Percentiles rank a stretch among this genome's conserved stretches.
These are phyloP conservation scores for Dioscorea alata DNA, from an alignment of 106 monocot genomes.

Conservation along the genomic window DNA sequence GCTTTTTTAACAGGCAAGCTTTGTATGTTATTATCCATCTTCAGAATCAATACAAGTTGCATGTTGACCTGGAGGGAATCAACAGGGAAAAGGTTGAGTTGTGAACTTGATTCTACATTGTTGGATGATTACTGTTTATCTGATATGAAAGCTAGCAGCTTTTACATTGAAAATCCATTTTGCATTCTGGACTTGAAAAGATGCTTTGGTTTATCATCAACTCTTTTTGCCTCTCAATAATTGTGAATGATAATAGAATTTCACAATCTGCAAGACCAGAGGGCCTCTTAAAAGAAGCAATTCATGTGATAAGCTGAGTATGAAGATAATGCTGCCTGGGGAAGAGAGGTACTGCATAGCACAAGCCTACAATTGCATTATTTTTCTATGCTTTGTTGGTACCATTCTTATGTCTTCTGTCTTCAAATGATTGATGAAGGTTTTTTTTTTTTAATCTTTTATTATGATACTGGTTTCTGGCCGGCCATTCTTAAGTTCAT, in stretches of 20 bases:
- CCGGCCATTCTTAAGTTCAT: too few relatives aligned
- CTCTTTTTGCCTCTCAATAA: slow-evolving; percentile 12
- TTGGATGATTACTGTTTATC: background rate
- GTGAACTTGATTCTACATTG: slow-evolving; percentile 1
- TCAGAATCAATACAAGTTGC: background rate
- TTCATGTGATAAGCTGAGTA: slow-evolving; percentile 10
- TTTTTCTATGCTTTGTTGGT: too few relatives aligned
- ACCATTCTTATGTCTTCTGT: too few relatives aligned
- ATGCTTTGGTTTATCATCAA: slow-evolving; percentile 10
- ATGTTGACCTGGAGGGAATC: background rate
- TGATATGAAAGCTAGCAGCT: background rate
- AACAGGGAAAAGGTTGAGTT: background rate
- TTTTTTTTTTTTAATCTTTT: too few relatives aligned
- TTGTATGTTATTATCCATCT: slow-evolving; percentile 15
- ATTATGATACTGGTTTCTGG: too few relatives aligned
- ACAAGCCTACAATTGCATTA: too few relatives aligned
- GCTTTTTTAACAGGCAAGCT: slow-evolving; percentile 17
- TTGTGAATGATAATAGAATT: slow-evolving; percentile 1
- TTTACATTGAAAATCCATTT: slow-evolving; percentile 12
- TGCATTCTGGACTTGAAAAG: slow-evolving; percentile 7
- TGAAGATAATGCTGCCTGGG: slow-evolving; percentile 25
- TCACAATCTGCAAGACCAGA: background rate
- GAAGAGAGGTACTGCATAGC: slow-evolving; percentile 17
- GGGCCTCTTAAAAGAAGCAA: slow-evolving; percentile 16
- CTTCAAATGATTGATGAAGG: too few relatives aligned